These are phyloP conservation scores for Inonotus obliquus DNA, from an alignment of 1,284 basidiomycete species.

Conservation along the genomic window DNA sequence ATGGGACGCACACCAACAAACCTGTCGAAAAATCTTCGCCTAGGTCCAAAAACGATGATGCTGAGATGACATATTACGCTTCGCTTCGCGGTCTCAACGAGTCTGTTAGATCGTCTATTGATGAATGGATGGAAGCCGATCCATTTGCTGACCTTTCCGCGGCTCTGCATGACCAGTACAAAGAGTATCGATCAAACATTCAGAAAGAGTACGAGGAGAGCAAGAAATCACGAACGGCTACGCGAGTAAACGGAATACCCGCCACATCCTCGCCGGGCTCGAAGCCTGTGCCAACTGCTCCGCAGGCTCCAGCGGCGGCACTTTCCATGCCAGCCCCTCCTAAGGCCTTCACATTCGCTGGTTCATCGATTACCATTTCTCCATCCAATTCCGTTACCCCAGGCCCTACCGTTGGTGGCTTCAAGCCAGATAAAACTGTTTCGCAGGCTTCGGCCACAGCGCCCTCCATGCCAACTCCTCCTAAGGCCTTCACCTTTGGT, in stretches of 20 bases:
- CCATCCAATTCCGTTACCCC: neutral
- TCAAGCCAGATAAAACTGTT: slow-evolving; percentile 14
- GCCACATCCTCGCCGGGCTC: slow-evolving; percentile 12
- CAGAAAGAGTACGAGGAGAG: slow-evolving; percentile 52
- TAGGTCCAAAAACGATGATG: slow-evolving; percentile 16
- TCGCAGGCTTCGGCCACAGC: slow-evolving; percentile 17
- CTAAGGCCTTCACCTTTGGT: slow-evolving; percentile 11
- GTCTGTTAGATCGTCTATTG: slow-evolving; percentile 61
- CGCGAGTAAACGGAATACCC: slow-evolving; percentile 1
- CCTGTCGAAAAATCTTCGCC: slow-evolving; percentile 19
- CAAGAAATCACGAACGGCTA: slow-evolving; percentile 21
- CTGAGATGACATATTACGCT: slow-evolving; percentile 57
- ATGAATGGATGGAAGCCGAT: slow-evolving; percentile 62
- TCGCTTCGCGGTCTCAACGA: slow-evolving; percentile 78
- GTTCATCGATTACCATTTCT: neutral
- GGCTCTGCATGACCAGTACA: slow-evolving; percentile 60
- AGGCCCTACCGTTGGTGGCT: neutral
- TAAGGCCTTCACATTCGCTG: slow-evolving; percentile 10
- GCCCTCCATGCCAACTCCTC: slow-evolving; percentile 25
- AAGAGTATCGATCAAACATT: slow-evolving; percentile 49
- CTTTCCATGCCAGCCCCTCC: slow-evolving; percentile 25
- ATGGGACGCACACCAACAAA: slow-evolving; percentile 22
- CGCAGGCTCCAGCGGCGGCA: slow-evolving; percentile 18
- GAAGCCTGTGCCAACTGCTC: slow-evolving; percentile 7
- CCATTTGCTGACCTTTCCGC: slow-evolving; percentile 69